A percentile compares a stretch with the other conserved stretches of the same genome.
Evolutionary conservation across 495 filamentous ascomycete genomes (phyloP).

Genomic region (Penicillium coprophilum): DNA sequence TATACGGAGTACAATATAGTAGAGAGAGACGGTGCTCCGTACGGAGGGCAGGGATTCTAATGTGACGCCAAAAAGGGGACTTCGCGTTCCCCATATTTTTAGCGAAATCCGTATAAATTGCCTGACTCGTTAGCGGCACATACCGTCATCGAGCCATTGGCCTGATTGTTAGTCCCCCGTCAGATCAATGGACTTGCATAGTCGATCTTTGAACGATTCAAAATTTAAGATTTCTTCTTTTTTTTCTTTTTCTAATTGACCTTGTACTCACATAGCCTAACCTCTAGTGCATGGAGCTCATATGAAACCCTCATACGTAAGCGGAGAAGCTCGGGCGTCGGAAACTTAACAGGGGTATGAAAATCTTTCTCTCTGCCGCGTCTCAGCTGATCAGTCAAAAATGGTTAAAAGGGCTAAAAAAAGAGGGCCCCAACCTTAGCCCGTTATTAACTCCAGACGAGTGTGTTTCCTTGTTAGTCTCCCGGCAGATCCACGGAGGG

Average conservation of each 20-base stretch:
- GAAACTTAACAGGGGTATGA: slow-evolving; percentile 28
- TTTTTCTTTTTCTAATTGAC: not conserved
- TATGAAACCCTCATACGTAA: not conserved
- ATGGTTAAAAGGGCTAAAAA: slow-evolving; percentile 10
- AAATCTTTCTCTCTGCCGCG: slow-evolving; percentile 16
- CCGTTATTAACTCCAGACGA: slow-evolving; percentile 9
- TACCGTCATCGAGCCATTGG: slow-evolving; percentile 7
- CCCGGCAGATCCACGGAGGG: slow-evolving; percentile 24
- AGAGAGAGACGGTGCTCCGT: not conserved
- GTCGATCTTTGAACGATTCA: slow-evolving; percentile 4
- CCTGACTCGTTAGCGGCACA: slow-evolving; percentile 1
- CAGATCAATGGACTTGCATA: slow-evolving; percentile 8
- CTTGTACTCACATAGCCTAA: not conserved
- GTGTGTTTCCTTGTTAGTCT: slow-evolving; percentile 25
- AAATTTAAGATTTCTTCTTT: no score
- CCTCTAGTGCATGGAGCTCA: not conserved
- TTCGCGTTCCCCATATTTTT: slow-evolving; percentile 6
- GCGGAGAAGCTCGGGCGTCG: slow-evolving; percentile 16
- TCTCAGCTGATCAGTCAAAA: slow-evolving; percentile 24
- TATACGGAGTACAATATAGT: no score
- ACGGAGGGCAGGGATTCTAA: not conserved
- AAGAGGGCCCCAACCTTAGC: not conserved
- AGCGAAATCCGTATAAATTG: slow-evolving; percentile 5
- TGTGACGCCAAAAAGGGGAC: not conserved
- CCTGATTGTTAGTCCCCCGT: slow-evolving; percentile 1